These are phyloP conservation scores for Ordospora pajunii DNA, from an alignment of 371 early-diverging fungal species.

Conservation along the genomic window DNA sequence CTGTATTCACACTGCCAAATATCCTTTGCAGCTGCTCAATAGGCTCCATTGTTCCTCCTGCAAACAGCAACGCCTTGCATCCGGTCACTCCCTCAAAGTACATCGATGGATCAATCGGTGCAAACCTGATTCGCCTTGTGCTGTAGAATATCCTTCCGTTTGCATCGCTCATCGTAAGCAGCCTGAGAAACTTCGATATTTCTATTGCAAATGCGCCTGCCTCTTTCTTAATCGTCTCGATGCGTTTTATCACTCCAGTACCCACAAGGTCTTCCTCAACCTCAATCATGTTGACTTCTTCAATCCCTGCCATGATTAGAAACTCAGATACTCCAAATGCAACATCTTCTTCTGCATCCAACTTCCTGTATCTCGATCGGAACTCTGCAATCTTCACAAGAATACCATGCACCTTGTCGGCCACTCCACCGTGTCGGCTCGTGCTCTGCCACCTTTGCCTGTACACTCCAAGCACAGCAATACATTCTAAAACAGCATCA, in stretches of 20 bases:
- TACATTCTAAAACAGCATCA: slow-evolving; percentile 1
- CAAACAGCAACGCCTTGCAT: slow-evolving; percentile 72
- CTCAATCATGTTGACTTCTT: slow-evolving; percentile 52
- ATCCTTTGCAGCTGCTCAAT: slow-evolving; percentile 9
- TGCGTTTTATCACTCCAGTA: slow-evolving; percentile 2
- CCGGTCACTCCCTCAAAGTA: slow-evolving; percentile 71
- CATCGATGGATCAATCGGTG: slow-evolving; percentile 73
- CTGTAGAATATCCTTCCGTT: slow-evolving; percentile 38
- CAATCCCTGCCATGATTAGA: slow-evolving; percentile 42
- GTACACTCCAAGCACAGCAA: slow-evolving; percentile 3
- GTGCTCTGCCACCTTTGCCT: slow-evolving; percentile 2
- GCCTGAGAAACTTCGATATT: slow-evolving; percentile 46
- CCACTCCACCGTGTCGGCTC: slow-evolving; percentile 9
- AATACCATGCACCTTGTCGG: slow-evolving; percentile 19
- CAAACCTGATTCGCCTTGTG: slow-evolving; percentile 54
- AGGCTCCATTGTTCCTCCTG: slow-evolving; percentile 93
- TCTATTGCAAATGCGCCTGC: slow-evolving; percentile 2
- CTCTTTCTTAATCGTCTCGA: slow-evolving; percentile 34
- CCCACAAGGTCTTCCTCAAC: slow-evolving; percentile 45
- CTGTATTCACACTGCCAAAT: slow-evolving; percentile 9
- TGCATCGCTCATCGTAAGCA: slow-evolving; percentile 48
- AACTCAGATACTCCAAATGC: slow-evolving; percentile 46
- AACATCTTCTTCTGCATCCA: slow-evolving; percentile 4
- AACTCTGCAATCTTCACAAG: slow-evolving; percentile 11
- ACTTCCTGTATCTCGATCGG: background rate